Evolutionary conservation across 1,284 basidiomycete species (phyloP), one percentile per base, ranked within the genome.

Genomic region (Trametes polyzona): DNA sequence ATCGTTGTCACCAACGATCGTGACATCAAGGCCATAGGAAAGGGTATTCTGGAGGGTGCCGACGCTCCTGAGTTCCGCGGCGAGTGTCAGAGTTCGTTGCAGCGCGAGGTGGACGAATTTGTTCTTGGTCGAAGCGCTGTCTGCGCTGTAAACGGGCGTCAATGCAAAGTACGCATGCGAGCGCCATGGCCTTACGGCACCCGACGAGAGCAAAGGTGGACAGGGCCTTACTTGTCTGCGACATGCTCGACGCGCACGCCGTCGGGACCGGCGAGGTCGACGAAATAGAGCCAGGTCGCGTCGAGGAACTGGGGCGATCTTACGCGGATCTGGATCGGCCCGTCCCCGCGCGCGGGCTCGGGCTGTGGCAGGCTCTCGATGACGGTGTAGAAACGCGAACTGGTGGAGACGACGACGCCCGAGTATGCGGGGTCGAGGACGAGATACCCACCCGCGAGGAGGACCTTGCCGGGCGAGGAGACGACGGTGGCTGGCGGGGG

Each of bases 401-500:
- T 92, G 7, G 96, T 96, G 0, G 93, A 93, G 47, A 97, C 83
- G 32, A 95, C 95, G 53, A 93, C 76, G 41, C 95, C 95, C 27
- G 88, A 86, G 72, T 92, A 93, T 6, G 80, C 74, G 29, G 84
- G 86, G 73, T 97, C 94, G 57, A 97, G 87, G 24, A 98, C 93
- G 55, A 98, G 90, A 76, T 97, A 98, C 2, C 95, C 95, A 2
- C 95, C 95, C 2, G 96, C 93, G 55, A 98, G 74, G 58, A 99
- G 84, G 52, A 98, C 96, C 75, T 99, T 99, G 63, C 96, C 97
- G 4, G 96, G 93, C 1, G 96, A 86, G 24, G 95, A 98, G 52
- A 97, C 85, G 57, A 91, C 81, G 30, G 84, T 90, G 40, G 77
- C 58, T 59, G 69, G 65, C 58, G 75, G 61, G 44, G 76, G 62